Evolutionary conservation across 1,284 basidiomycete species (phyloP), one percentile per base, ranked within the genome.

Genomic region (Fomitopsis palustris): DNA sequence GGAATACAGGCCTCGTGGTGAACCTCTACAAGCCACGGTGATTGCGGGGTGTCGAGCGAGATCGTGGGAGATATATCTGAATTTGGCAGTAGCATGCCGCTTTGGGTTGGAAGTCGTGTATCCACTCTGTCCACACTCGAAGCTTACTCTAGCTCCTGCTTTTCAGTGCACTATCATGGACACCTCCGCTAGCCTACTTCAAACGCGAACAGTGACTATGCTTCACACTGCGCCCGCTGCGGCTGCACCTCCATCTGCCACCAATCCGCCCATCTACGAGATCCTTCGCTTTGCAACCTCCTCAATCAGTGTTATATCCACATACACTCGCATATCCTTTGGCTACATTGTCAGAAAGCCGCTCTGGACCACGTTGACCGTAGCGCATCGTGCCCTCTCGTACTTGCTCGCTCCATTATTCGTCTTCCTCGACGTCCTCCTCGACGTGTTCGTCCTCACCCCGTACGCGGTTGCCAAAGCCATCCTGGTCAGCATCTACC

Each of bases 361-460:
- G 1, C 43, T 80, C 55, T 67, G 72, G 58, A 59, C 72, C 8
- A 57, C 65, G 10, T 10, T 72, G 61, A 78, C 64, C 63, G 68
- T 54, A 68, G 72, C 64, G 64, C 65, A 76, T 63, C 73, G 73
- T 6, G 68, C 80, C 6, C 31, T 81, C 2, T 62, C 76, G 16
- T 84, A 82, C 64, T 42, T 84, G 39, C 65, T 87, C 47, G 78
- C 81, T 1, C 86, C 86, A 1, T 41, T 81, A 38, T 69, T 77
- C 27, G 69, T 82, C 31, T 74, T 82, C 57, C 21, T 74, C 23
- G 70, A 79, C 12, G 64, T 85, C n/a, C 21, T 78, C 10, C 59
- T 80, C 31, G 75, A 81, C 23, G 53, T 78, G 23, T 72, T 80
- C 56, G 57, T 87, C 6, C 67, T 76, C 61, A 71, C 75, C 19